These are phyloP conservation scores for Cymbidium sinense DNA, from an alignment of 106 monocot genomes.

Conservation along the genomic window DNA sequence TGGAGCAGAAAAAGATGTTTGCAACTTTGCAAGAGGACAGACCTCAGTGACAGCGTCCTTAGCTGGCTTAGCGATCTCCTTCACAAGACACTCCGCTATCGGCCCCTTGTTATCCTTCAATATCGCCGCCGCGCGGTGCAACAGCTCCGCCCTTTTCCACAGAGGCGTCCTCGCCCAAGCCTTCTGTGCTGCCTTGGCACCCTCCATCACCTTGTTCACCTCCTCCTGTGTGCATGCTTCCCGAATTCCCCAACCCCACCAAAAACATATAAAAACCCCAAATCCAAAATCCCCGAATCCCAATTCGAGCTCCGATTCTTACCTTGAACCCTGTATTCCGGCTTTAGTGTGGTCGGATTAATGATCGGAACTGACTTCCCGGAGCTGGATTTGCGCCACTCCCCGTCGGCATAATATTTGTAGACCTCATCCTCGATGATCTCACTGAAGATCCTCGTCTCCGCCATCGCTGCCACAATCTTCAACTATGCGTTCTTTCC, in stretches of 20 bases:
- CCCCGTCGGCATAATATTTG: conserved; percentile 86
- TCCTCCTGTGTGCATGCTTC: conserved; percentile 97
- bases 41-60: conserved; percentile 96
- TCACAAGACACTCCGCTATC: conserved; percentile 92
- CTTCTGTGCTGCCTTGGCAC: conserved; percentile 82
- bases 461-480: conserved; percentile 30
- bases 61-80: conserved; percentile 95
- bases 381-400: conserved; percentile 73
- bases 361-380: conserved; percentile 85
- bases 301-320: not conserved
- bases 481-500: not conserved
- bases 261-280: not conserved
- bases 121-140: conserved; percentile 81
- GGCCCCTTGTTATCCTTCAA: conserved; percentile 86
- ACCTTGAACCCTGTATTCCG: conserved; percentile 91
- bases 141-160: conserved; percentile 94
- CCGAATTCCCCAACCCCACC: not conserved
- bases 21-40: not conserved
- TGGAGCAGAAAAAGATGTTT: not conserved
- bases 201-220: conserved; percentile 88
- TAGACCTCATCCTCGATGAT: conserved; percentile 86
- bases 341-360: conserved; percentile 76
- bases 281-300: not conserved
- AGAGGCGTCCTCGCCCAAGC: conserved; percentile 90
- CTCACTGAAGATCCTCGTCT: conserved; percentile 65